Evolutionary conservation across 2,329 filamentous ascomycete species (phyloP), one percentile per base, ranked within the genome.

Genomic region (Aureobasidium sp.): DNA sequence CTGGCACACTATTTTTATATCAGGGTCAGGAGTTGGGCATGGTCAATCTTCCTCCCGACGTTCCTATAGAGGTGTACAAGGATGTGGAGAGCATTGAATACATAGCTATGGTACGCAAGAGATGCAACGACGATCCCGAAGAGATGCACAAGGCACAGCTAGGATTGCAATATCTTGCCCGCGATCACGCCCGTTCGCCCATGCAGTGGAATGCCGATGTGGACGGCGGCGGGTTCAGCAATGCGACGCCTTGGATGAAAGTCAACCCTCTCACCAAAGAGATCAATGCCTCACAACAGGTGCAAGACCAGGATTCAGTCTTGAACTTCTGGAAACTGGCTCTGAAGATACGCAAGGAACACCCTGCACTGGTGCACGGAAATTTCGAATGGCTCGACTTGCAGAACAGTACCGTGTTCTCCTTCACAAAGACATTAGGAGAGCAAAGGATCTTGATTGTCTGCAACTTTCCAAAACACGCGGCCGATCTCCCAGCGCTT

Each of bases 171-270:
- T 76, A 79, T 65, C 84, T 85, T 70, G 84, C 81, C 8, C 72
- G 88, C 25, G 88, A 91, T 72, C 88, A 91, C 71, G 84, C 84
- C 8, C 80, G 88, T 49, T 85, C 86, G 0, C 88, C 88, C 0
- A 86, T 91, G 73, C 87, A 90, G 69, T 91, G 88, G 1, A 81
- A 90, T 64, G 87, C 78, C 0, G 88, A 88, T 12, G 91, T 91
- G 75, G 85, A 86, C 0, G 76, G 76, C 1, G 74, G 74, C 9
- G n/a, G n/a, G n/a, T n/a, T n/a, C n/a, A n/a, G n/a, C n/a, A 5
- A 25, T 11, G 77, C 74, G 4, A 78, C 77, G 60, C 86, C 87
- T 2, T 91, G 88, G 88, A 90, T 91, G 82, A 80, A 82, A 15
- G 81, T 85, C 42, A 86, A 89, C 69, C 82, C 86, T 62, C 39